Base-by-base conservation (phyloP, 768 basidiomycete genomes). In the Xanthoconium stramineum region DNA sequence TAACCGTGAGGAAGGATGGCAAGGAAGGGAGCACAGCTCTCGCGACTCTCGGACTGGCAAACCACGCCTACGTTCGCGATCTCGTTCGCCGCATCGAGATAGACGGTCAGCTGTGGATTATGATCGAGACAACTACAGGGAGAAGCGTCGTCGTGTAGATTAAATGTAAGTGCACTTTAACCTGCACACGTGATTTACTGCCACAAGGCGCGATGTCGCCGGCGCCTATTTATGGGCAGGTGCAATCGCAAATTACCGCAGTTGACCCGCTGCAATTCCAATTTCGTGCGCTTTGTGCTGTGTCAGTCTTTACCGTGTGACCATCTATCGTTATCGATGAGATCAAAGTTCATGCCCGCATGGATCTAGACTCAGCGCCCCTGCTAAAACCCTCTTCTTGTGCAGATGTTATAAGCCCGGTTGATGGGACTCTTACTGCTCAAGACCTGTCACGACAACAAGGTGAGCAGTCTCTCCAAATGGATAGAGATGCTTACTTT, bases 121-220 rank as follows among this genome's bases (percentile, higher is more conserved):
- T 35, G 68, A 68, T 50, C 64, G 65, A 53, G 73, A 72, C 57
- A 69, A 68, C 39, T 66, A 75, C 56, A 69, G 74, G 44, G 82
- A 79, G 39, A 85, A 85, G 62, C 80, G 83, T 58, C 75, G 84
- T 63, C 79, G 84, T 55, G 61, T 84, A 60, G 83, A 84, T 60
- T 83, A 74, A 72, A 54, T 56, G 61, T 62, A 64, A 60, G 66
- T 65, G 40, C 49, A 14, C 30, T 49, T 52, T 55, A n/a, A 46
- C 43, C 20, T 48, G 28, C 50, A 17, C 50, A 39, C 33, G 51
- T 52, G 44, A 52, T 30, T 50, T 52, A 37, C 35, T 57, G 56
- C 55, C 6, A 30, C 24, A 24, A 50, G 46, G n/a, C 40, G 7
- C 3, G 37, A 6, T 35, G 15, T 42, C 3, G 19, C 8, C 6